Evolutionary conservation across 352 stramenopile species (phyloP).

Genomic region (Discostella stelligera): DNA sequence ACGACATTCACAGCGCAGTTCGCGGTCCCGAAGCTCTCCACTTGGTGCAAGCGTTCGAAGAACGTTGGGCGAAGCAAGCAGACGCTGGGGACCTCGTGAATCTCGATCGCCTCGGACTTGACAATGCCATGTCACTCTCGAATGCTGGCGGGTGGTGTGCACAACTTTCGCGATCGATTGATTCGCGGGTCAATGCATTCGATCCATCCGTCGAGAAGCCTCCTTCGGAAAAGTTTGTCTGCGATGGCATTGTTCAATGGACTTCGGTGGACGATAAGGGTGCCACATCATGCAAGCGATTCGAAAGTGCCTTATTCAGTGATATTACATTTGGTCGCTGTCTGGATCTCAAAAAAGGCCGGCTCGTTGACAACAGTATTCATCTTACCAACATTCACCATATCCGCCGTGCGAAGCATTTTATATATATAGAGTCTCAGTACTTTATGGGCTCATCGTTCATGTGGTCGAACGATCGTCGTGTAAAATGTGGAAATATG

Average conservation of each 20-base stretch:
- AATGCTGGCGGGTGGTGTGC: slow-evolving; percentile 38
- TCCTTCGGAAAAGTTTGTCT: slow-evolving; percentile 10
- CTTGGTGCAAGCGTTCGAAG: slow-evolving; percentile 67
- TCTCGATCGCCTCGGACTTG: slow-evolving; percentile 22
- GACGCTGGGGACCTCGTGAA: slow-evolving; percentile 27
- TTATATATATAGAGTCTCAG: slow-evolving; percentile 88
- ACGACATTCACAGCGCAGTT: slow-evolving; percentile 57
- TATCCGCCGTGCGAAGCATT: slow-evolving; percentile 86
- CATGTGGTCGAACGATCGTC: slow-evolving; percentile 44
- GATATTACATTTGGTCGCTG: slow-evolving; percentile 21
- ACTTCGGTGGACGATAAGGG: slow-evolving; percentile 13
- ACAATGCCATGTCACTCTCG: slow-evolving; percentile 19
- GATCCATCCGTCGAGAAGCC: slow-evolving; percentile 21
- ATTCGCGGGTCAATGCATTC: slow-evolving; percentile 44
- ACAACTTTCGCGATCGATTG: slow-evolving; percentile 52
- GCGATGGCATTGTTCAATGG: slow-evolving; percentile 15
- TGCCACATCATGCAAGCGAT: slow-evolving; percentile 19
- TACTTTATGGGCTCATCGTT: slow-evolving; percentile 55
- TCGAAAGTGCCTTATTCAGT: slow-evolving; percentile 13
- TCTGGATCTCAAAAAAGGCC: slow-evolving; percentile 48
- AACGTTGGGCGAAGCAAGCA: slow-evolving; percentile 77
- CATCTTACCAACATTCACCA: slow-evolving; percentile 88
- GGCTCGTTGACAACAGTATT: slow-evolving; percentile 65
- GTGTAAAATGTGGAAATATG: slow-evolving; percentile 50
- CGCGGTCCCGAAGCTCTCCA: slow-evolving; percentile 46